Conservation (phyloP, 495 filamentous ascomycete genomes). For the Xylaria nigripes region DNA sequence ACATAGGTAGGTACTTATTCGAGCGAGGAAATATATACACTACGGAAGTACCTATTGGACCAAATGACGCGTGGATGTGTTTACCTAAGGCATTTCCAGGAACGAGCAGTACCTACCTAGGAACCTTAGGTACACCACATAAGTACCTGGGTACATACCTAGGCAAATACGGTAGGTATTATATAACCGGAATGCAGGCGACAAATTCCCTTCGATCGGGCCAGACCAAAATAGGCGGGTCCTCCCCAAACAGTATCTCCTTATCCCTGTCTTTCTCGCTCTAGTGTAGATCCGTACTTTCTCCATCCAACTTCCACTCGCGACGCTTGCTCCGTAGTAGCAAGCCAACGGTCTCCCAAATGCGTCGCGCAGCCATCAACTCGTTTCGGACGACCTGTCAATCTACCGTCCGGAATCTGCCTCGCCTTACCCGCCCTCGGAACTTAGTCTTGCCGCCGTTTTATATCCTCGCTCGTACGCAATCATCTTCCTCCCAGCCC, state of each 20-base stretch:
- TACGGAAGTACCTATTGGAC: too few relatives aligned
- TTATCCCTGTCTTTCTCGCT: constrained; percentile 6
- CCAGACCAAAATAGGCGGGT: not conserved
- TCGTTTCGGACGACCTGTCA: constrained; percentile 38
- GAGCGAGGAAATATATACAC: too few relatives aligned
- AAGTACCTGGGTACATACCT: too few relatives aligned
- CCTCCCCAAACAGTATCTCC: not conserved
- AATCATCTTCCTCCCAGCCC: constrained; percentile 15
- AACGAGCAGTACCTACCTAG: too few relatives aligned
- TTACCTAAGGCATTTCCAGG: too few relatives aligned
- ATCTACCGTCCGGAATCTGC: constrained; percentile 33
- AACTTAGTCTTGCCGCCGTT: constrained; percentile 17
- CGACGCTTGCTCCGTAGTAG: constrained; percentile 9
- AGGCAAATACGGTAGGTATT: not conserved
- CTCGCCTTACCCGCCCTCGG: constrained; percentile 31
- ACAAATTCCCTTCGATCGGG: not conserved
- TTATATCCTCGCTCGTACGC: constrained; percentile 16
- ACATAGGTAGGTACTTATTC: too few relatives aligned
- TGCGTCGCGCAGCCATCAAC: constrained; percentile 41
- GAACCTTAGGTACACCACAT: too few relatives aligned
- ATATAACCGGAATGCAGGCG: not conserved
- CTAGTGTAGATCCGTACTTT: not conserved
- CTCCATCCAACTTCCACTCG: constrained; percentile 9
- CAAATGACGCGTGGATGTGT: too few relatives aligned
- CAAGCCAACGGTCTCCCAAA: constrained; percentile 25